Conservation (phyloP, 1,284 basidiomycete genomes). For the Takashimella tepidaria region DNA sequence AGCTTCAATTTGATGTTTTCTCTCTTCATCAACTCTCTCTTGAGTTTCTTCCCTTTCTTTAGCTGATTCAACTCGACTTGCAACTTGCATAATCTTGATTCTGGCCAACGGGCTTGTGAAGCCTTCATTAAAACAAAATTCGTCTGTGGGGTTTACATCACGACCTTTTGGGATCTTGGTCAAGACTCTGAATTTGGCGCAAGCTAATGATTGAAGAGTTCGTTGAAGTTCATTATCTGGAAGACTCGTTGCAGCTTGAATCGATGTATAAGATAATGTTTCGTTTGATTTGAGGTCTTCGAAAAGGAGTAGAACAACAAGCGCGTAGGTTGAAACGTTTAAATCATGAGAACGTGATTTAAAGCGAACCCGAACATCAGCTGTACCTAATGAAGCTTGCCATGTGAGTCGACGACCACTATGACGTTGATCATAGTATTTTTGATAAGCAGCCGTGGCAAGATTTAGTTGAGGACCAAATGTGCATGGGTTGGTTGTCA, state of each 20-base stretch:
- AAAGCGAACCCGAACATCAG: conserved; percentile 82
- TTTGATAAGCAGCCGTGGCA: conserved; percentile 72
- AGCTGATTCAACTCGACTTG: conserved; percentile 74
- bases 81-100: conserved; percentile 91
- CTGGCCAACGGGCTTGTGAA: conserved; percentile 78
- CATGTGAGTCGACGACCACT: conserved; percentile 86
- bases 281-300: conserved; percentile 66
- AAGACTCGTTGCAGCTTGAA: conserved; percentile 61
- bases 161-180: conserved; percentile 85
- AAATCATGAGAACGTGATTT: conserved; percentile 77
- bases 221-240: conserved; percentile 76
- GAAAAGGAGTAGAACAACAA: conserved; percentile 85
- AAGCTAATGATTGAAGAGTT: conserved; percentile 91
- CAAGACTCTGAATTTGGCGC: conserved; percentile 91
- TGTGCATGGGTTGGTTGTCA: conserved; percentile 56
- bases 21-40: conserved; percentile 86
- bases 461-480: conserved; percentile 63
- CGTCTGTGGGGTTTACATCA: conserved; percentile 69
- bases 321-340: conserved; percentile 85
- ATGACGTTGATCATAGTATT: conserved; percentile 84
- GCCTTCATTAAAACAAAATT: conserved; percentile 80
- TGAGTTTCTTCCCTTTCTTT: conserved; percentile 89
- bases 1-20: conserved; percentile 88
- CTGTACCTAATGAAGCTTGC: conserved; percentile 89
- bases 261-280: conserved; percentile 50